Evolutionary conservation across 768 basidiomycete genomes (phyloP), one percentile per base, ranked within the genome.

Genomic region (Collybia sp.): DNA sequence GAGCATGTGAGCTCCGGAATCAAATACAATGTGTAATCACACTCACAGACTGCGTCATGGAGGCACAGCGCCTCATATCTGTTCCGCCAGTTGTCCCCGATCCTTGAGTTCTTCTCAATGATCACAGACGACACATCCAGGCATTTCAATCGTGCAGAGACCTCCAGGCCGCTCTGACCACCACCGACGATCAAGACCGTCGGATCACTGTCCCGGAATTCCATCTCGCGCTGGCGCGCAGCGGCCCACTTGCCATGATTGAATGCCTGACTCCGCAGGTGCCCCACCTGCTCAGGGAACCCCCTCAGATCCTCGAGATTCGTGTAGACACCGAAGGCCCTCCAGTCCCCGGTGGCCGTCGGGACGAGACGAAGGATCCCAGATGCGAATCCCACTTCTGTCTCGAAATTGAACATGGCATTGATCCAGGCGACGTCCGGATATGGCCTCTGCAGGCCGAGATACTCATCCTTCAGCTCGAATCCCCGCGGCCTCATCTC

Each of bases 21-120:
- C 15, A 47, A 19, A 45, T 30, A 34, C n/a, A 32, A 30, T 33
- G 19, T 16, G 12, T 38, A 18, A 25, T 32, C 44, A 47, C n/a
- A 63, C 66, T 60, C 44, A 72, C 73, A 79, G 35, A 78, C 64
- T 6, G 70, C 66, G 52, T 73, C 75, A 46, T 82, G 81, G 18
- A 86, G 61, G 34, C 73, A 80, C 5, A 84, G 57, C 1, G 73
- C 65, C 17, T 77, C 75, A 56, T 85, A 85, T 11, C 85, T 69
- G 40, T 76, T 68, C 46, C 80, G 65, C 83, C 82, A 83, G 51
- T 72, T 75, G 52, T 84, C 80, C 0, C 83, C 83, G 1, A 83
- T 57, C 2, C 76, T 63, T 5, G 63, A 39, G 43, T 80, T 75
- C 52, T 66, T 68, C 53, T 89, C 86, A 20, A 87, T 63, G 12